These are phyloP conservation scores for Neospermospora avenae DNA, from an alignment of 2,329 filamentous ascomycete species.

Conservation along the genomic window DNA sequence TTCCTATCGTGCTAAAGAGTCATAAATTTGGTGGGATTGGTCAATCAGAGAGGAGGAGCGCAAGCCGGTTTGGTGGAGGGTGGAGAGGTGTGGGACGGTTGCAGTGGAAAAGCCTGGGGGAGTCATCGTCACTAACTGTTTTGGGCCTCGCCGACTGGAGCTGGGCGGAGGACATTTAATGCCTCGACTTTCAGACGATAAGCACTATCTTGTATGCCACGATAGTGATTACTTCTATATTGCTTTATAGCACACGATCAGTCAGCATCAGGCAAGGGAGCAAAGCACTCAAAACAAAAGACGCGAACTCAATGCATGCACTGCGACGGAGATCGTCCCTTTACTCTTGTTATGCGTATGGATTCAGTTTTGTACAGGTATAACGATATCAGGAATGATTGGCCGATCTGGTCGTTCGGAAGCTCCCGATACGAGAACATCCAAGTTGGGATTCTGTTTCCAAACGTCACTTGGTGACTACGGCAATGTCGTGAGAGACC, in stretches of 20 bases:
- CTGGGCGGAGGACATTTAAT: background rate
- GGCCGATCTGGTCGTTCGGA: too few relatives aligned
- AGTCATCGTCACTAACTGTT: background rate
- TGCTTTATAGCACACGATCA: background rate
- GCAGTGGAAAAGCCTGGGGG: background rate
- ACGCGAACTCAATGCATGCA: too few relatives aligned
- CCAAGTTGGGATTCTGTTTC: too few relatives aligned
- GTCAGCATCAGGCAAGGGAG: too few relatives aligned
- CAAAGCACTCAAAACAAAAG: too few relatives aligned
- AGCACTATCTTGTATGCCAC: background rate
- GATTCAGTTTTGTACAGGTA: too few relatives aligned
- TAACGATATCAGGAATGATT: too few relatives aligned
- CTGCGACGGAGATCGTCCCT: too few relatives aligned
- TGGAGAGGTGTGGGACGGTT: background rate
- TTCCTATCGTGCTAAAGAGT: conserved; percentile 2
- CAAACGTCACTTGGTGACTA: too few relatives aligned
- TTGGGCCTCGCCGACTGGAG: background rate
- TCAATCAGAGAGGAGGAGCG: background rate
- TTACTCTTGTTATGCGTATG: too few relatives aligned
- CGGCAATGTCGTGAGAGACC: too few relatives aligned
- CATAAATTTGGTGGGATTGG: conserved; percentile 3
- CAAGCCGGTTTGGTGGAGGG: background rate
- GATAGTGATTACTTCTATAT: background rate
- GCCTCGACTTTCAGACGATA: background rate
- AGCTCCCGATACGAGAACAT: too few relatives aligned